A percentile compares a stretch with the other conserved stretches of the same genome.
Evolutionary conservation across 139 green algal species (phyloP).

Genomic region (Chloropicon primus): DNA sequence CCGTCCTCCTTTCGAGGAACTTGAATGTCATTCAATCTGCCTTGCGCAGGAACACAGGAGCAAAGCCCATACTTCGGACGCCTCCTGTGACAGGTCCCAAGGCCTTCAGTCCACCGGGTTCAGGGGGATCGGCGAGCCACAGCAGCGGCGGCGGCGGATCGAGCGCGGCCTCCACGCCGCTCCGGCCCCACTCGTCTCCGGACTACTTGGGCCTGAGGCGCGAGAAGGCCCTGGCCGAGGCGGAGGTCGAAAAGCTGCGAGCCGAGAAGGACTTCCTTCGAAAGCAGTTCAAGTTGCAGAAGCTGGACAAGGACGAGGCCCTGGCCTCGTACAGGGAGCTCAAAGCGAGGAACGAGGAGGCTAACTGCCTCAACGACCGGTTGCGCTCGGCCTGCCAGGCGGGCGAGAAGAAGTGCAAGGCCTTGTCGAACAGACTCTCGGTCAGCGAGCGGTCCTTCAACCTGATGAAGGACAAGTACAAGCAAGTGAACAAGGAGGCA

Average conservation of each 20-base stretch:
- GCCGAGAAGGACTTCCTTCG: neutral
- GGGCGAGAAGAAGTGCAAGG: neutral
- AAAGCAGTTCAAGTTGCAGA: neutral
- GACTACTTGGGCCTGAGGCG: neutral
- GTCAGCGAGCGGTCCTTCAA: neutral
- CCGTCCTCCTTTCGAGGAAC: neutral
- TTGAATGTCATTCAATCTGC: too few relatives aligned
- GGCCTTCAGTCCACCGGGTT: too few relatives aligned
- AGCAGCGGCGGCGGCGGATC: too few relatives aligned
- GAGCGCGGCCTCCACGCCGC: too few relatives aligned
- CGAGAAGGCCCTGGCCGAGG: neutral
- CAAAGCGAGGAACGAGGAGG: neutral
- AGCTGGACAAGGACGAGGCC: neutral
- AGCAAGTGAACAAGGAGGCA: neutral
- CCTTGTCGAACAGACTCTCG: neutral
- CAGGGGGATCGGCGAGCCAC: too few relatives aligned
- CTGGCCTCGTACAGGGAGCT: too few relatives aligned
- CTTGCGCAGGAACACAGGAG: too few relatives aligned
- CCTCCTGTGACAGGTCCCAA: too few relatives aligned
- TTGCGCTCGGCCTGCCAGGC: neutral
- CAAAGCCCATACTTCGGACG: too few relatives aligned
- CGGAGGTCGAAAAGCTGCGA: neutral
- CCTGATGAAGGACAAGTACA: neutral
- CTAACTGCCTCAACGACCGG: neutral
- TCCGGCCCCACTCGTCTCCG: too few relatives aligned